phyloP scores from a whole-genome alignment of 1,284 basidiomycete genomes.

The Phlebopus sp. region DNA sequence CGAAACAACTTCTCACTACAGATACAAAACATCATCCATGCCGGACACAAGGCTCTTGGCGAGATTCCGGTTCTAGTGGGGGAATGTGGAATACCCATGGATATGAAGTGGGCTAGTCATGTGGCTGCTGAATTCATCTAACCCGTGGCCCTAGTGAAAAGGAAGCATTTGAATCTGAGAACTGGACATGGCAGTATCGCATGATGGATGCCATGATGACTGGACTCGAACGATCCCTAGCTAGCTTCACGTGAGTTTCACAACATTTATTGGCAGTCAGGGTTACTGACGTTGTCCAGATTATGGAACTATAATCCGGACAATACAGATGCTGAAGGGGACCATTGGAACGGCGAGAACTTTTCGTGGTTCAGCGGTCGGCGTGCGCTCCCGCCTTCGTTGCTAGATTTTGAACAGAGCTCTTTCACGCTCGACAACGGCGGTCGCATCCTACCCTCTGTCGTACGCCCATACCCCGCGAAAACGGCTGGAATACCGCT shows the following conservation, averaged over 20 bases:
- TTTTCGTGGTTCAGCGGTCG: slow-evolving; percentile 87
- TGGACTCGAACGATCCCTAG: slow-evolving; percentile 67
- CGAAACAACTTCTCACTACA: slow-evolving; percentile 82
- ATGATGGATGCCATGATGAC: slow-evolving; percentile 91
- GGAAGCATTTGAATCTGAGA: slow-evolving; percentile 67
- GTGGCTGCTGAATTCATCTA: background rate
- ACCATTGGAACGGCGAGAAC: slow-evolving; percentile 95
- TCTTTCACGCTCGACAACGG: slow-evolving; percentile 75
- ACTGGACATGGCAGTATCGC: slow-evolving; percentile 77
- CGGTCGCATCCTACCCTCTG: slow-evolving; percentile 69
- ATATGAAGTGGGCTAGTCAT: slow-evolving; percentile 72
- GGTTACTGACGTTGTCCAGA: slow-evolving; percentile 37
- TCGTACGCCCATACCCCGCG: slow-evolving; percentile 79
- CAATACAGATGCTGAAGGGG: slow-evolving; percentile 78
- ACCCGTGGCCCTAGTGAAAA: slow-evolving; percentile 47
- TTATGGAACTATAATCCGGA: slow-evolving; percentile 95
- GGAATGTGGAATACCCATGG: slow-evolving; percentile 92
- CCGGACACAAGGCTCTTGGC: slow-evolving; percentile 65
- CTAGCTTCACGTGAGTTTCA: slow-evolving; percentile 76
- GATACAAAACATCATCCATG: slow-evolving; percentile 74
- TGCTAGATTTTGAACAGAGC: slow-evolving; percentile 54
- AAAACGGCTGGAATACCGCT: slow-evolving; percentile 75
- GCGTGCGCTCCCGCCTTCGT: slow-evolving; percentile 50
- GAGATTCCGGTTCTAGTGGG: slow-evolving; percentile 83
- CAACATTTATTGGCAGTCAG: background rate